Evolutionary conservation across 2,329 filamentous ascomycete genomes (phyloP), one percentile per base, ranked within the genome.

Genomic region (Sarocladiaceae sp.): DNA sequence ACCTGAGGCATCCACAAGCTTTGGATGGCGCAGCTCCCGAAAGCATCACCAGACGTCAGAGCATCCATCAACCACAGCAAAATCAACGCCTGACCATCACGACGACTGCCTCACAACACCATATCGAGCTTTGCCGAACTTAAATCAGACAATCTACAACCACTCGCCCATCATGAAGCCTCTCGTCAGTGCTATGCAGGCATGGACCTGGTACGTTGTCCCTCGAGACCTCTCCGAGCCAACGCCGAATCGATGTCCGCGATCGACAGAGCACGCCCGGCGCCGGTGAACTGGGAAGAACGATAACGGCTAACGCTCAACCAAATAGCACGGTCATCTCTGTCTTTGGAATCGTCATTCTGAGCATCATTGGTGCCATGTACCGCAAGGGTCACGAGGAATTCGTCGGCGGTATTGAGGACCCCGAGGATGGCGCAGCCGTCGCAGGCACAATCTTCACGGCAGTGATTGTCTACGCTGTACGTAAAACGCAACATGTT

Each of bases 401-500:
- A 59, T 84, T 97, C 69, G 85, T 91, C 63, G 93, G 93, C 58
- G 83, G 84, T 52, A 79, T 79, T 48, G 81, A 88, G 2, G 82
- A 86, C 58, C 88, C 86, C 7, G 73, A 85, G 58, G 80, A 96
- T 63, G 88, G 88, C 53, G 77, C 78, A 56, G 88, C 84, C 31
- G 90, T 97, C 46, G 90, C 93, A 4, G 83, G 79, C 23, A 93
- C 91, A 25, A 86, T 97, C 51, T 97, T 96, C 64, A 85, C 84
- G 23, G 90, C 93, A 37, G 92, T 97, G 37, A 76, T 90, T 50
- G 86, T 97, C 65, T 97, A 97, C 66, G 82, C 79, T 59, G 93
- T 97, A 85, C 59, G 89, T 83, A 23, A 17, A 40, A 22, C n/a
- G 11, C 37, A 37, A 37, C n/a, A 23, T 40, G 13, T 49, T 22